Evolutionary conservation across 2,329 filamentous ascomycete species (phyloP), one percentile per base, ranked within the genome.

Genomic region (Fusarium mangiferae): DNA sequence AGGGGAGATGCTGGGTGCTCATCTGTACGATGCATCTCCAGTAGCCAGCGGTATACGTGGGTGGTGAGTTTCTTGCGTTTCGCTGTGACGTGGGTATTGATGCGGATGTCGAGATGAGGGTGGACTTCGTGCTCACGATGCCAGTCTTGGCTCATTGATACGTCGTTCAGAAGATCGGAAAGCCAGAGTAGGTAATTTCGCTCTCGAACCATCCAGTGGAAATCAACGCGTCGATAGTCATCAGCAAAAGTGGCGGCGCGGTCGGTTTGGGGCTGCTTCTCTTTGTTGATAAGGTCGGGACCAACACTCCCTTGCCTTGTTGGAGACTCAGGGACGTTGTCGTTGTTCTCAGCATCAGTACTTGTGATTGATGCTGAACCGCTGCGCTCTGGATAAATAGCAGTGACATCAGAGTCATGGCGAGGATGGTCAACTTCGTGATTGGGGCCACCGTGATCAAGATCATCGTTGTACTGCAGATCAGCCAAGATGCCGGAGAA

Each of bases 141-240:
- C 77, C 81, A 82, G 5, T 78, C 73, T 62, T 85, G 83, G 9
- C 80, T 81, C n/a, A 75, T 74, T 3, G 81, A 83, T 6, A 87
- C 84, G 18, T 82, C 79, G 73, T 90, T 90, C 10, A 90, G 83
- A 0, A 90, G 84, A 71, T 88, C 85, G 0, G 88, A 88, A 58
- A 90, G 87, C 88, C 88, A 90, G 7, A 87, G 82, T 0, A 90
- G 83, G 57, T 87, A 84, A 78, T 89, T 89, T 63, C 85, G 84
- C 52, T 90, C 87, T 28, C 88, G 86, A 2, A 90, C 88, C 71
- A 88, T 88, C 88, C 89, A 90, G 78, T 90, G 88, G 66, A 90
- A 90, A 74, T 90, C 88, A 3, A 89, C 85, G 8, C 87, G 84
- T 39, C 88, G 84, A 70, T 87, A 85, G 62, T 81, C 80, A 28